Evolutionary conservation across 2,329 filamentous ascomycete genomes (phyloP), one percentile per base, ranked within the genome.

Genomic region (Balansia obtecta): DNA sequence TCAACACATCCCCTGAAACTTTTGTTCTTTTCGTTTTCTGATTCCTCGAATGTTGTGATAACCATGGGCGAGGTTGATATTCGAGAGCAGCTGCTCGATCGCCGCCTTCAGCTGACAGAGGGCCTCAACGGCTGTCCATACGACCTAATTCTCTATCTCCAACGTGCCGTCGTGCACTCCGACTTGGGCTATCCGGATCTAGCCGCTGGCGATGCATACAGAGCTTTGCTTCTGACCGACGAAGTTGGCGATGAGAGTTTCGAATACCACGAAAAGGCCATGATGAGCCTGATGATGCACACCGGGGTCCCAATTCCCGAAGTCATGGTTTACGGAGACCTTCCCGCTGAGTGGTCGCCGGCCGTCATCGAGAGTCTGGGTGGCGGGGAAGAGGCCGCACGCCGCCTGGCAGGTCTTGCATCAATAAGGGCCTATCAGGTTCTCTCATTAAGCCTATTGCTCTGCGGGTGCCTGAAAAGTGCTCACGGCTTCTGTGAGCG

Each of bases 181-280:
- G 72, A 80, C 44, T 74, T 96, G 45, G 87, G 82, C 38, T 97
- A 95, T 65, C 88, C 88, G 0, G 93, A 98, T 65, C 78, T 98
- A 39, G 89, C 89, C 5, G 83, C 85, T 11, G 88, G 88, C 34
- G 90, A 96, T 71, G 88, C 88, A 5, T 97, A 97, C 64, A 84
- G 86, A 50, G 89, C 90, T 1, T 75, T 97, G n/a, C 77, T 95
- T 4, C 71, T 98, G 45, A 78, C 86, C 15, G 91, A 97, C 61
- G 88, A 93, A 56, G 77, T 88, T 37, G 68, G 75, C 55, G 83
- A 93, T 50, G 86, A 91, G 54, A 78, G 80, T 39, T 90, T 86
- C 57, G 88, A 96, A 65, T 94, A 89, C 60, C 84, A 93, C 62
- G 81, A 88, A 15, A 70, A 78, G 57, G 82, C 83, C 9, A 57